phyloP scores from a whole-genome alignment of 2,329 filamentous ascomycete genomes.

The Colletotrichum sp. region DNA sequence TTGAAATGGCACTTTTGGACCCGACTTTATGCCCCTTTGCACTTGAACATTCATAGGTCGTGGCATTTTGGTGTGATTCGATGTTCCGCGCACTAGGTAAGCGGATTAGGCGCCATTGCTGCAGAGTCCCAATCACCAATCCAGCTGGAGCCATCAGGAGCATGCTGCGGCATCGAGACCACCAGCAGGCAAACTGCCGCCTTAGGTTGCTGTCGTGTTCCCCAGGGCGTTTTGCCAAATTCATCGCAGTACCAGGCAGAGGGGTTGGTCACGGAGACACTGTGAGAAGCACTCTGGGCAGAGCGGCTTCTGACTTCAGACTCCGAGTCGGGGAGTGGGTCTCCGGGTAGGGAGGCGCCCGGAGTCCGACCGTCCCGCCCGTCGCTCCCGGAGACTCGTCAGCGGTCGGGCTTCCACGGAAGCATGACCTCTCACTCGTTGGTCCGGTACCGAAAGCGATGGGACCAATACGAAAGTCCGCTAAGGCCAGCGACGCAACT shows the following conservation, averaged over 20 bases:
- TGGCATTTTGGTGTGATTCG: neutral
- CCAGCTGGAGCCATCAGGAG: neutral
- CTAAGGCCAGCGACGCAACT: neutral
- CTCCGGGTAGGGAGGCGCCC: neutral
- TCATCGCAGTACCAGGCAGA: neutral
- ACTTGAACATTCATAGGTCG: neutral
- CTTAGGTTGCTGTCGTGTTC: neutral
- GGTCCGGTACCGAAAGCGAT: neutral
- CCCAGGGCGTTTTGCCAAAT: neutral
- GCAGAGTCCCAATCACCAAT: neutral
- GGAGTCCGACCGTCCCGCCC: neutral
- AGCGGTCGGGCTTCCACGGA: neutral
- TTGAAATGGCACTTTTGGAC: neutral
- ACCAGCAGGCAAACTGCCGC: neutral
- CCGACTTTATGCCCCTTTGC: neutral
- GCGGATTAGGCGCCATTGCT: neutral
- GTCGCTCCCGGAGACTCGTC: neutral
- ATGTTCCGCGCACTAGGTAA: neutral
- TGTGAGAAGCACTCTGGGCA: neutral
- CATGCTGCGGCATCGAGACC: neutral
- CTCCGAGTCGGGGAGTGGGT: neutral
- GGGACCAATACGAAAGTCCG: neutral
- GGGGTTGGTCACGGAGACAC: neutral
- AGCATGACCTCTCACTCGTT: neutral
- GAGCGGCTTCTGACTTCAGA: neutral